Evolutionary conservation across 2,329 filamentous ascomycete species (phyloP).

Genomic region (Akanthomyces dipterigenus): DNA sequence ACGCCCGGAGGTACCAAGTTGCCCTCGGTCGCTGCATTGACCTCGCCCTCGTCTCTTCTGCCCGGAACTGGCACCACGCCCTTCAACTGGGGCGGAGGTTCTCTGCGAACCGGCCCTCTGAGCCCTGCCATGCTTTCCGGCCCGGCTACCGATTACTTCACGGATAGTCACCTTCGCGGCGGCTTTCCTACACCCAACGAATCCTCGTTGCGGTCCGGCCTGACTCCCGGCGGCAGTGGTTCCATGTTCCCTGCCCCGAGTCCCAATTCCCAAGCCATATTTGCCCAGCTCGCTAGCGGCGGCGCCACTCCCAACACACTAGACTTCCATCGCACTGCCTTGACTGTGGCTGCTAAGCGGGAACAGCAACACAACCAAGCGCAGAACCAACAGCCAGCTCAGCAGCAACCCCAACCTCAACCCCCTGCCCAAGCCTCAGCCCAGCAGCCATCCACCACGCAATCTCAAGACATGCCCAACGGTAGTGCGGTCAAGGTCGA

Average conservation of each 20-base stretch:
- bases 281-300: constrained; percentile 70
- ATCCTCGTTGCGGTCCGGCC: constrained; percentile 80
- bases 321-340: constrained; percentile 89
- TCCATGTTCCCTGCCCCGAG: constrained; percentile 95
- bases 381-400: constrained; percentile 25
- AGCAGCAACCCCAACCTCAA: constrained; percentile 15
- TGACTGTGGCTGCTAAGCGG: constrained; percentile 67
- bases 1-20: constrained; percentile 79
- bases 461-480: constrained; percentile 47
- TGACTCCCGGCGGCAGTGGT: constrained; percentile 90
- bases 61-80: constrained; percentile 66
- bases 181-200: constrained; percentile 95
- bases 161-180: constrained; percentile 70
- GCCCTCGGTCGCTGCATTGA: constrained; percentile 82
- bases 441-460: constrained; percentile 35
- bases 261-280: constrained; percentile 77
- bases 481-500: constrained; percentile 38
- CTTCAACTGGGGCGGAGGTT: constrained; percentile 76
- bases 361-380: constrained; percentile 32
- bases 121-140: constrained; percentile 97
- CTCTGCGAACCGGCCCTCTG: constrained; percentile 82
- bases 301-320: constrained; percentile 83
- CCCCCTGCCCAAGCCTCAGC: neutral
- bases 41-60: constrained; percentile 77
- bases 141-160: constrained; percentile 79